Base-by-base conservation (phyloP, 1,284 basidiomycete species). In the Xerocomus minutiporus region DNA sequence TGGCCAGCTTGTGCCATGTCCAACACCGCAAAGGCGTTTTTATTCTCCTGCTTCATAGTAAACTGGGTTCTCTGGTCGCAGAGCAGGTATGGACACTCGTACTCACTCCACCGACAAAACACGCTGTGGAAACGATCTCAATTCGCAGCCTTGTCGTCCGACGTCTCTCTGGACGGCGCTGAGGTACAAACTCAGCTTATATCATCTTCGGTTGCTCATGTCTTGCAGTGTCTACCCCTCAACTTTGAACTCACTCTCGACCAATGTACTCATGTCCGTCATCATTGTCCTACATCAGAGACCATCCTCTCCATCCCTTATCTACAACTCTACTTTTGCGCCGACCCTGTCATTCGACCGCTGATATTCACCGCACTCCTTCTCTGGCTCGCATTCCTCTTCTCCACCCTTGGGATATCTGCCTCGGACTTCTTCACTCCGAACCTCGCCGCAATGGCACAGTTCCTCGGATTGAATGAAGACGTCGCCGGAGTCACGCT, bases 341-440 rank as follows among this genome's bases (percentile, higher is more conserved):
- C 85, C 2, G 70, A 78, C 8, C 59, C 70, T 7, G 43, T 77
- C 12, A 40, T 78, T 3, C 78, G 85, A 13, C 84, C 87, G 0
- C 53, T 83, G 25, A 61, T 80, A 20, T 90, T 92, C 69, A 61
- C 68, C 3, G 79, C 75, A 41, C 79, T 91, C 56, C 58, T 89
- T 17, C 50, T 88, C 34, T 93, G 91, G 91, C 80, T 92, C 31
- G 60, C 83, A 25, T 92, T 93, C 73, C 81, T 93, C 51, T 93
- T 93, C 72, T 90, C 88, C 23, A 89, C 91, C 46, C 83, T 96
- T 23, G 93, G 93, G 4, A 96, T 97, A 68, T 88, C 86, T 59
- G 92, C 93, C 8, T 89, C 91, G 36, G 94, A 97, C 71, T 97
- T 96, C 74, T 96, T 97, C 75, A 94, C 90, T 45, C 93, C 93